Evolutionary conservation across 2,329 filamentous ascomycete species (phyloP).

Genomic region (Albophoma yamanashiensis): DNA sequence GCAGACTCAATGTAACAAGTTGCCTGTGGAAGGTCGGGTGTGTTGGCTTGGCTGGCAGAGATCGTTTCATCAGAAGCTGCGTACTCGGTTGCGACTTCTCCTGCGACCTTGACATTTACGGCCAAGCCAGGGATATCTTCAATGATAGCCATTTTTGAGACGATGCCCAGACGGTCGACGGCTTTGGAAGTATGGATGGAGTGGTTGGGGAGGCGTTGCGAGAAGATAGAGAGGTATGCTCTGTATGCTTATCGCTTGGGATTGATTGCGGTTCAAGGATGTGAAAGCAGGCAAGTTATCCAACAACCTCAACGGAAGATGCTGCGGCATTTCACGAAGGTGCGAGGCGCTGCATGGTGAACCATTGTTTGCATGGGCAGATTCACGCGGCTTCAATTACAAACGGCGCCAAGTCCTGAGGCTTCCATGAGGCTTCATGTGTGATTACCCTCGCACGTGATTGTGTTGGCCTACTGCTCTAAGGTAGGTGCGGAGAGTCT

Average conservation of each 20-base stretch:
- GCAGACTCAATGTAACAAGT: constrained; percentile 14
- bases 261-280: too few relatives aligned
- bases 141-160: constrained; percentile 15
- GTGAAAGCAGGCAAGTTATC: not conserved
- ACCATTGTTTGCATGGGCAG: not conserved
- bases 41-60: fast-evolving
- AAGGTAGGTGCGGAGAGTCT: not conserved
- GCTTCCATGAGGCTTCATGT: not conserved
- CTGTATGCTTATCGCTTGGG: not conserved
- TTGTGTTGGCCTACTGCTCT: not conserved
- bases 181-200: not conserved
- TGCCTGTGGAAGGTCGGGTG: not conserved
- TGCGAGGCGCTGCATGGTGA: not conserved
- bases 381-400: too few relatives aligned
- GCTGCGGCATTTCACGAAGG: not conserved
- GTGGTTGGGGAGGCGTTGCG: not conserved
- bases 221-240: not conserved
- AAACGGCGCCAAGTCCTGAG: not conserved
- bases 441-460: not conserved
- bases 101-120: constrained; percentile 8
- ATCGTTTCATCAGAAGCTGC: not conserved
- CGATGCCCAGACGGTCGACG: too few relatives aligned
- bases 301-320: not conserved
- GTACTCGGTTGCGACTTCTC: constrained; percentile 12
- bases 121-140: constrained; percentile 6